These are phyloP conservation scores for Metarhizium rileyi DNA, from an alignment of 2,329 filamentous ascomycete genomes.

Conservation along the genomic window DNA sequence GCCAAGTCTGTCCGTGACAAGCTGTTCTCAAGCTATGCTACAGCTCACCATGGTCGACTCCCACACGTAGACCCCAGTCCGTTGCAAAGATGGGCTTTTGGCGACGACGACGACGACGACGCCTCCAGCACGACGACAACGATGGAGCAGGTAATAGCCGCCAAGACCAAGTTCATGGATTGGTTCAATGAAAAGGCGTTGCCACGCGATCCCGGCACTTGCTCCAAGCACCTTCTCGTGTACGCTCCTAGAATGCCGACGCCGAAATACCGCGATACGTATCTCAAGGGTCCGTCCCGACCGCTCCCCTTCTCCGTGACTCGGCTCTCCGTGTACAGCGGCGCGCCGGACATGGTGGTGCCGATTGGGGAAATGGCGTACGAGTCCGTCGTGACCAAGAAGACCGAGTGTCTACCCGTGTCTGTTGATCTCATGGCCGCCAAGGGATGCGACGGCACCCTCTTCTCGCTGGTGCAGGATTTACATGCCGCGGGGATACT, in stretches of 20 bases:
- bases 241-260: constrained; percentile 29
- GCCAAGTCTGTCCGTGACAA: constrained; percentile 22
- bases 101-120: constrained; percentile 20
- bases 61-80: constrained; percentile 28
- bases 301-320: constrained; percentile 35
- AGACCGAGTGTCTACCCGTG: constrained; percentile 43
- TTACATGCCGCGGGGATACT: constrained; percentile 39
- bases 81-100: constrained; percentile 24
- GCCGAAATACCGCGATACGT: constrained; percentile 18
- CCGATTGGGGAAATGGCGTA: constrained; percentile 30
- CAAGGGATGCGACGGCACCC: constrained; percentile 50
- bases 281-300: constrained; percentile 29
- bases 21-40: constrained; percentile 25
- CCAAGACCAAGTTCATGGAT: constrained; percentile 38
- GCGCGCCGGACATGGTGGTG: constrained; percentile 31
- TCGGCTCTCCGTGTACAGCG: constrained; percentile 25
- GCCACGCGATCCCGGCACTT: constrained; percentile 18
- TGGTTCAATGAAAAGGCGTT: constrained; percentile 38
- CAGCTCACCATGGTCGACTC: constrained; percentile 20
- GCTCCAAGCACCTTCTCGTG: constrained; percentile 38
- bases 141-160: constrained; percentile 30
- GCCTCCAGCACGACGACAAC: too few relatives aligned
- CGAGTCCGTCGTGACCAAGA: constrained; percentile 29
- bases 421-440: constrained; percentile 47
- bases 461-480: constrained; percentile 43